Percentiles rank a stretch among this genome's conserved stretches.
These are phyloP conservation scores for Pythium graminicola DNA, from an alignment of 352 stramenopile species.

Conservation along the genomic window DNA sequence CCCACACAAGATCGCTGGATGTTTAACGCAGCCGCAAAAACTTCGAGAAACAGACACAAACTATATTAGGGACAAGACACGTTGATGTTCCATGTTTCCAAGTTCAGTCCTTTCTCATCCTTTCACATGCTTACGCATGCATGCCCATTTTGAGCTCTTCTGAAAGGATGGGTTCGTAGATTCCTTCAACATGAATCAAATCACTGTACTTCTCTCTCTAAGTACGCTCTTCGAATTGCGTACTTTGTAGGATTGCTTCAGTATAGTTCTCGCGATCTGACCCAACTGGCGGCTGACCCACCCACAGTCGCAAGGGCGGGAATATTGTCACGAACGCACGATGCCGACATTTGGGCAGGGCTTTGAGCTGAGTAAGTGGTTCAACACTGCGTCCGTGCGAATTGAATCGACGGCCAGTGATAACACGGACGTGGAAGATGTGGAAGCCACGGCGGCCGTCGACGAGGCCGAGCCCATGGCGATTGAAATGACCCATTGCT, in stretches of 20 bases:
- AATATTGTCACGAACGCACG: slow-evolving; percentile 4
- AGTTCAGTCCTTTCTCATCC: neutral
- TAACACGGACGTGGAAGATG: slow-evolving; percentile 40
- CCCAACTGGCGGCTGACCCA: slow-evolving; percentile 16
- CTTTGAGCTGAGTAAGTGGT: slow-evolving; percentile 81
- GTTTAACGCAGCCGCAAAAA: slow-evolving; percentile 2
- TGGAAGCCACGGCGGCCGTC: slow-evolving; percentile 2
- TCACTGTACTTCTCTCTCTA: neutral
- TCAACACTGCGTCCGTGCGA: slow-evolving; percentile 33
- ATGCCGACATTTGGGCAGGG: slow-evolving; percentile 42
- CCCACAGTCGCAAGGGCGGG: slow-evolving; percentile 2
- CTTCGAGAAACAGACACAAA: slow-evolving; percentile 12
- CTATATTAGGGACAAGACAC: slow-evolving; percentile 9
- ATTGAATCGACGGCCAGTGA: slow-evolving; percentile 27
- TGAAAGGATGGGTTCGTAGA: too few relatives aligned
- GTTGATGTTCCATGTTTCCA: slow-evolving; percentile 10
- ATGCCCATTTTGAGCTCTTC: too few relatives aligned
- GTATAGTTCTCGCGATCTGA: slow-evolving; percentile 3
- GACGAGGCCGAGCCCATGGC: slow-evolving; percentile 20
- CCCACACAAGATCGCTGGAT: too few relatives aligned
- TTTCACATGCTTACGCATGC: too few relatives aligned
- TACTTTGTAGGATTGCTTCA: neutral
- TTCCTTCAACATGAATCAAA: slow-evolving; percentile 10
- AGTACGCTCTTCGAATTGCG: slow-evolving; percentile 3
- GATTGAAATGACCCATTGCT: slow-evolving; percentile 36